These are phyloP conservation scores for Nemania sp. DNA, from an alignment of 2,329 filamentous ascomycete species.

Conservation along the genomic window DNA sequence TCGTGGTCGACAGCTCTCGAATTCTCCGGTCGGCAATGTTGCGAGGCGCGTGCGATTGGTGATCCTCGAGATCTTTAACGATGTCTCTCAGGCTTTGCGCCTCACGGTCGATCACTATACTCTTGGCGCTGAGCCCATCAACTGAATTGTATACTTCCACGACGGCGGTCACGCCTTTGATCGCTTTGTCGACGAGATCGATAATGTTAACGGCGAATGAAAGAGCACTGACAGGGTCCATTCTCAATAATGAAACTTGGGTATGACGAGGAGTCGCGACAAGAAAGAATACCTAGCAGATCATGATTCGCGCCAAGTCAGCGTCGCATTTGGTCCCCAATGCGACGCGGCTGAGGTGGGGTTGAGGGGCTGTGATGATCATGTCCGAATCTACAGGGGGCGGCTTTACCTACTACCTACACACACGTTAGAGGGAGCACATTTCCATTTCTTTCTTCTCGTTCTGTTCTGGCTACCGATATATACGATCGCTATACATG, in stretches of 20 bases:
- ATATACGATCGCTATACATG: no score
- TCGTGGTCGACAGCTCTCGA: not conserved
- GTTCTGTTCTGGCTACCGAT: no score
- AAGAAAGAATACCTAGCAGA: no score
- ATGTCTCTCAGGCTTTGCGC: not conserved
- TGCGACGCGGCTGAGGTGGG: no score
- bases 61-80: not conserved
- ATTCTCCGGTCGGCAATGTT: not conserved
- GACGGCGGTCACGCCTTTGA: not conserved
- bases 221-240: conserved; percentile 1
- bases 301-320: no score
- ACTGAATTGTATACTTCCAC: conserved; percentile 1
- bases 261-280: no score
- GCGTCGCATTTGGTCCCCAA: no score
- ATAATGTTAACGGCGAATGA: conserved; percentile 4
- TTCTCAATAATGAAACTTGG: not conserved
- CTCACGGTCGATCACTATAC: not conserved
- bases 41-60: not conserved
- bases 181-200: conserved; percentile 1
- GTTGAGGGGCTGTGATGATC: no score
- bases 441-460: no score
- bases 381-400: no score
- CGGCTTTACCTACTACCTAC: no score
- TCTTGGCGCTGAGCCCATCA: not conserved
- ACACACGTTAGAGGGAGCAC: no score